A percentile compares a stretch with the other conserved stretches of the same genome.
These are phyloP conservation scores for Citeromyces nyonsensis DNA, from an alignment of 805 yeast genomes.

Conservation along the genomic window DNA sequence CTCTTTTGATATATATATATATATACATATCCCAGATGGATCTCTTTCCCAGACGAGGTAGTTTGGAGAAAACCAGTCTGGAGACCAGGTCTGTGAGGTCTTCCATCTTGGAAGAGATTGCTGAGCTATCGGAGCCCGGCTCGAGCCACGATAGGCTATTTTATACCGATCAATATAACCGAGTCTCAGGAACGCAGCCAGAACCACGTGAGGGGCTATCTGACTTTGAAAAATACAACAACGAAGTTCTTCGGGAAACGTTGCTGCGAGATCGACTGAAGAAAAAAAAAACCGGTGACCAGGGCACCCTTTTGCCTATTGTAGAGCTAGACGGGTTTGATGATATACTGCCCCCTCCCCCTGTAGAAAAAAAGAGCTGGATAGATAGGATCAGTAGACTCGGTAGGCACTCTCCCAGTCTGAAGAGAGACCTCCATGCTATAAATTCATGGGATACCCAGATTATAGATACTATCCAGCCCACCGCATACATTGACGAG, in stretches of 20 bases:
- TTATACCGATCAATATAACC: too few relatives aligned
- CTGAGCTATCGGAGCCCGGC: too few relatives aligned
- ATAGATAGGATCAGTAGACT: neutral
- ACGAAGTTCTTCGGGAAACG: slow-evolving; percentile 10
- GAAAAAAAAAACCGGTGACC: slow-evolving; percentile 1
- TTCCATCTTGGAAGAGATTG: too few relatives aligned
- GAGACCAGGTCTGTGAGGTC: too few relatives aligned
- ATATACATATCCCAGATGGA: too few relatives aligned
- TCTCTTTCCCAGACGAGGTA: too few relatives aligned
- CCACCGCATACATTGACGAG: slow-evolving; percentile 14
- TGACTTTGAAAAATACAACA: slow-evolving; percentile 15
- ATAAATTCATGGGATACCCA: neutral
- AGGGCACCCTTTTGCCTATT: neutral
- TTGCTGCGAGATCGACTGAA: slow-evolving; percentile 1
- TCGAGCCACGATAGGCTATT: too few relatives aligned
- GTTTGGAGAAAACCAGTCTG: too few relatives aligned
- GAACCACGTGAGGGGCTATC: too few relatives aligned
- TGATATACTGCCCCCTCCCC: slow-evolving; percentile 1
- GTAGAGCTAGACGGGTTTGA: neutral
- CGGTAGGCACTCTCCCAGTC: neutral
- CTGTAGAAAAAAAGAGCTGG: slow-evolving; percentile 2
- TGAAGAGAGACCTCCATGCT: too few relatives aligned
- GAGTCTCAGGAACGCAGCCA: too few relatives aligned
- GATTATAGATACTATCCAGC: neutral
- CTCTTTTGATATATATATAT: too few relatives aligned